Base-by-base conservation (phyloP, 176 grass and related monocot genomes). In the Avena atlantica region DNA sequence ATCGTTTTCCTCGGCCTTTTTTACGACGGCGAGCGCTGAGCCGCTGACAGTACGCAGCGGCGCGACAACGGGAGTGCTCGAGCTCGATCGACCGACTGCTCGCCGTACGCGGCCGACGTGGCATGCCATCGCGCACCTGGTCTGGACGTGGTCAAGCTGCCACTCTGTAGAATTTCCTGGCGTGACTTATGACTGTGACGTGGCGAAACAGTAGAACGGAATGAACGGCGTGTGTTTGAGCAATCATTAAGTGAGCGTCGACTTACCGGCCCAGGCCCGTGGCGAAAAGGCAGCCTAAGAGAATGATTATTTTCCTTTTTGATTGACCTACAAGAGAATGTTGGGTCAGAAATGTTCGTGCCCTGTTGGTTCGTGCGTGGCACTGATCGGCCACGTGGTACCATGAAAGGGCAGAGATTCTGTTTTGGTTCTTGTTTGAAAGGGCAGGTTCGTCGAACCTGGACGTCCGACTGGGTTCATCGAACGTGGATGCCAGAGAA, bases 371-470 rank as follows among this genome's bases (percentile, higher is more conserved):
- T 76, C 70, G 66, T 47, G 57, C 31, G n/a, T 20, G 55, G 21
- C 21, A 9, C 72, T 75, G 47, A 75, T 27, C 47, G 21, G 72
- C 45, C 45, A 50, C 21, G 0, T 66, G 5, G 20, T 51, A 16
- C 2, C 21, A 0, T 52, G 21, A 47, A 47, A 72, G 69, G 69
- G 37, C 37, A 71, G 3, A 16, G 0, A 42, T 42, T 16, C 45
- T 1, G 9, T 12, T 36, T 36, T 36, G 8, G n/a, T 45, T 11
- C 44, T 47, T 72, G 20, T 47, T 72, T 1, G n/a, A 65, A 86
- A 19, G 25, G 34, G 78, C 70, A 58, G 57, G 50, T 91, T 74
- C 85, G 19, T 49, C 25, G 85, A 84, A 87, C 66, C 29, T 87
- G 80, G 85, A 74, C 69, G 64, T 19, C 19, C 12, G 0, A 0